phyloP scores from a whole-genome alignment of 164 flowering plant species.

The Chimonanthus praecox region DNA sequence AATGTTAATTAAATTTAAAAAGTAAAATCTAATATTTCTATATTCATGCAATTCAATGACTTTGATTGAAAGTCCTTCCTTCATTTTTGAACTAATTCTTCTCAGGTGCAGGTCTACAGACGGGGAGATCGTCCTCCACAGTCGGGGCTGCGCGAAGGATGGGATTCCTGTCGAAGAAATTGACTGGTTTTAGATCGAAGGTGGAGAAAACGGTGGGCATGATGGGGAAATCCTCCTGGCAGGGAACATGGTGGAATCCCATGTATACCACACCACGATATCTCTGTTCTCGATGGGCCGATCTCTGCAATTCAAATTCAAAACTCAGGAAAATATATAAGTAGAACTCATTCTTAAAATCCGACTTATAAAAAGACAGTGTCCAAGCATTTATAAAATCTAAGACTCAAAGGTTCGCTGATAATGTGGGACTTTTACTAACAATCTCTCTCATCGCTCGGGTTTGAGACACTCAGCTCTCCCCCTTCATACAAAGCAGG shows the following conservation, averaged over 20 bases:
- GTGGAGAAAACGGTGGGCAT: slow-evolving; percentile 82
- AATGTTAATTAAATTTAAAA: too few species aligned
- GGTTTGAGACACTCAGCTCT: too few species aligned
- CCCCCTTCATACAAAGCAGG: rapidly evolving
- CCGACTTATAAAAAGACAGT: too few species aligned
- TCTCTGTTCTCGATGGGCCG: slow-evolving; percentile 64
- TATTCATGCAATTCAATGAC: too few species aligned
- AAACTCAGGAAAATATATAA: background rate
- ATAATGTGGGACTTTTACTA: too few species aligned
- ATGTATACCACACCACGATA: slow-evolving; percentile 85
- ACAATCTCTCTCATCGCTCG: too few species aligned
- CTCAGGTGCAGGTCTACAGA: slow-evolving; percentile 34
- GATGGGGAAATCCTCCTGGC: slow-evolving; percentile 82
- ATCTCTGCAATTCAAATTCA: slow-evolving; percentile 34
- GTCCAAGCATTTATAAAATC: too few species aligned
- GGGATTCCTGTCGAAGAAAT: slow-evolving; percentile 83
- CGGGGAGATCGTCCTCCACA: slow-evolving; percentile 50
- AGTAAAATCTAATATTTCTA: too few species aligned
- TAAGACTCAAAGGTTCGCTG: too few species aligned
- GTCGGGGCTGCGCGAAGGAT: slow-evolving; percentile 51
- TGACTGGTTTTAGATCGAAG: slow-evolving; percentile 75
- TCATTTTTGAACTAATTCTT: too few species aligned
- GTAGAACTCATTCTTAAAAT: too few species aligned
- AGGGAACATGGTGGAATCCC: slow-evolving; percentile 85
- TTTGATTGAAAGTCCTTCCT: too few species aligned